These are phyloP conservation scores for Madurella fahalii DNA, from an alignment of 2,329 filamentous ascomycete species.

Conservation along the genomic window DNA sequence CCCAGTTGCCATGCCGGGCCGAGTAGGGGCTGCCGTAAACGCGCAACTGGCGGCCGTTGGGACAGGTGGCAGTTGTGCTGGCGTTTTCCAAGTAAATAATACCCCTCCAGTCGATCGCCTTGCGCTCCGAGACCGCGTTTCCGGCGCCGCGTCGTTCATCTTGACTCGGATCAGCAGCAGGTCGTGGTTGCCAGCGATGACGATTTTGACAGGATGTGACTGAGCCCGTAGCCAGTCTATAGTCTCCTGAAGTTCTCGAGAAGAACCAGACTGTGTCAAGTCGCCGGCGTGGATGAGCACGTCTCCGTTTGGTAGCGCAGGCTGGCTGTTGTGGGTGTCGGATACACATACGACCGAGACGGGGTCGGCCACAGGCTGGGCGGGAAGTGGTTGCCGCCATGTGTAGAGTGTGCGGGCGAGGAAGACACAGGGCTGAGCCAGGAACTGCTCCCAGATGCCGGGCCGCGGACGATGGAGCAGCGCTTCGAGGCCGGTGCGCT, in stretches of 20 bases:
- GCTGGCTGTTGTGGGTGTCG: slow-evolving; percentile 39
- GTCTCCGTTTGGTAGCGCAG: slow-evolving; percentile 35
- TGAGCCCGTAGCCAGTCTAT: slow-evolving; percentile 34
- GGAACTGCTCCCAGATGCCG: slow-evolving; percentile 12
- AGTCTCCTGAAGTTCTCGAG: slow-evolving; percentile 32
- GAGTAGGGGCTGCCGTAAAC: slow-evolving; percentile 37
- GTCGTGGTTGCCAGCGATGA: slow-evolving; percentile 30
- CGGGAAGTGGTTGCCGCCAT: slow-evolving; percentile 1
- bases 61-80: slow-evolving; percentile 23
- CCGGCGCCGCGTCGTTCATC: not conserved
- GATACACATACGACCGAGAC: slow-evolving; percentile 36
- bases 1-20: slow-evolving; percentile 34
- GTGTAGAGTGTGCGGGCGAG: slow-evolving; percentile 17
- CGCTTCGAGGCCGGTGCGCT: no score
- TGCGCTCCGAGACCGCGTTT: not conserved
- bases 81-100: slow-evolving; percentile 15
- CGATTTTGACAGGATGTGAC: slow-evolving; percentile 35
- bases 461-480: slow-evolving; percentile 13
- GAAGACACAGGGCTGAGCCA: slow-evolving; percentile 12
- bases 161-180: slow-evolving; percentile 11
- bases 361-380: not conserved
- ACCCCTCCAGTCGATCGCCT: slow-evolving; percentile 14
- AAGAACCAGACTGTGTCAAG: slow-evolving; percentile 36
- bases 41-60: slow-evolving; percentile 30
- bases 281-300: slow-evolving; percentile 42